Conservation (phyloP, 2,329 filamentous ascomycete species). For the Curvularia lunata region DNA sequence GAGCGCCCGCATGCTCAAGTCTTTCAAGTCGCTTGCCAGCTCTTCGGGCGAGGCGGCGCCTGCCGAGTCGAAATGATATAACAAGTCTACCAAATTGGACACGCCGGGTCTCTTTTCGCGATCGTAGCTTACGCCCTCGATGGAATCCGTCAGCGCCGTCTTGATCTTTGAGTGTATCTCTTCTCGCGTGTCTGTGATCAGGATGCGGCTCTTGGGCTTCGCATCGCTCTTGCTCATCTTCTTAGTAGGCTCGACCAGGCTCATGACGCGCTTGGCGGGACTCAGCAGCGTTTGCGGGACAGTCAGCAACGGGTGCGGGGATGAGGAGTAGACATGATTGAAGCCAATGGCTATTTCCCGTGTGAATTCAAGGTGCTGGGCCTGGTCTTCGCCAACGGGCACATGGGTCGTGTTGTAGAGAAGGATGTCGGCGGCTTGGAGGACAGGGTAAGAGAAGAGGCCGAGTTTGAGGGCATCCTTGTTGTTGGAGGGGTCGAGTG, state of each 20-base stretch:
- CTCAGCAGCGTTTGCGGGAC: constrained; percentile 41
- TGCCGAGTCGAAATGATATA: constrained; percentile 69
- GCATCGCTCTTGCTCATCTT: constrained; percentile 96
- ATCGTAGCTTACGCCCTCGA: constrained; percentile 74
- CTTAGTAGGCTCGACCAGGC: constrained; percentile 72
- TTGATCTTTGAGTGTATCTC: constrained; percentile 74
- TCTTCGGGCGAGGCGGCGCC: constrained; percentile 50
- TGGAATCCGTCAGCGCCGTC: constrained; percentile 77
- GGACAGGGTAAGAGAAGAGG: constrained; percentile 92
- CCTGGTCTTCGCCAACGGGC: constrained; percentile 94
- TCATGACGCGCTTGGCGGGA: constrained; percentile 88
- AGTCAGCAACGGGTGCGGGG: constrained; percentile 17
- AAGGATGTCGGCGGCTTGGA: constrained; percentile 93
- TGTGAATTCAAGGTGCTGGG: constrained; percentile 91
- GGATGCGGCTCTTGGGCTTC: constrained; percentile 75
- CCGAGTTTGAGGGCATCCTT: constrained; percentile 78
- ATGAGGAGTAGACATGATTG: constrained; percentile 74
- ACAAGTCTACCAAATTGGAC: constrained; percentile 81
- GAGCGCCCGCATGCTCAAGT: constrained; percentile 61
- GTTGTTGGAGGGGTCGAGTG: constrained; percentile 57
- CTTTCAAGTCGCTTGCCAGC: constrained; percentile 55
- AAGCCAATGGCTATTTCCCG: constrained; percentile 86
- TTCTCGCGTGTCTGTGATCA: constrained; percentile 74
- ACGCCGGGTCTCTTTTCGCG: constrained; percentile 75
- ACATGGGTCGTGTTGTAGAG: constrained; percentile 88